phyloP scores from a whole-genome alignment of 768 basidiomycete genomes.

The Butyriboletus loyo region DNA sequence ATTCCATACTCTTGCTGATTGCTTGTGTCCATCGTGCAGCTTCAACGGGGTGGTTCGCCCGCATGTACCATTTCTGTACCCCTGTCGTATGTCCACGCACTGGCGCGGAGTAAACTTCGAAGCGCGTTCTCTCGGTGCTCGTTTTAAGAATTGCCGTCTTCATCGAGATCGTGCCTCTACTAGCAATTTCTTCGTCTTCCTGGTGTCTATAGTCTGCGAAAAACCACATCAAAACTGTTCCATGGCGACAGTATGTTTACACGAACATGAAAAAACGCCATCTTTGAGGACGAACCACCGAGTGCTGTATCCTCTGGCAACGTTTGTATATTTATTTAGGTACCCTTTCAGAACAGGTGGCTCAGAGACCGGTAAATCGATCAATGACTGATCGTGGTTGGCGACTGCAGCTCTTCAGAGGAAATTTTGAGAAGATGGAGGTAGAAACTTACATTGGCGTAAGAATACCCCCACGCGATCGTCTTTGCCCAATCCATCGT shows the following conservation, averaged over 20 bases:
- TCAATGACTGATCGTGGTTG: conserved; percentile 74
- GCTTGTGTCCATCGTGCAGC: conserved; percentile 84
- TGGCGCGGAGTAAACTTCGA: conserved; percentile 74
- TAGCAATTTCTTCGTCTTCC: conserved; percentile 83
- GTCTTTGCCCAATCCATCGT: conserved; percentile 70
- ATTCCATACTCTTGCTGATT: conserved; percentile 70
- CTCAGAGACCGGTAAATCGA: conserved; percentile 47
- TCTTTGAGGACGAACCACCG: conserved; percentile 91
- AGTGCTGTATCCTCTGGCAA: conserved; percentile 84
- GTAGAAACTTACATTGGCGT: conserved; percentile 63
- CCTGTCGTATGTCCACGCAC: conserved; percentile 43
- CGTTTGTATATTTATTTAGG: conserved; percentile 89
- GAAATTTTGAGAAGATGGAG: background rate
- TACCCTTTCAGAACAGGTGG: conserved; percentile 72
- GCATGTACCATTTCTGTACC: conserved; percentile 77
- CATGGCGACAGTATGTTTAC: background rate
- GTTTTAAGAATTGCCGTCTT: conserved; percentile 66
- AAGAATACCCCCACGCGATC: conserved; percentile 81
- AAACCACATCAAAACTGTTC: conserved; percentile 1
- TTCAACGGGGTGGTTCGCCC: conserved; percentile 85
- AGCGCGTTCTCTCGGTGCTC: conserved; percentile 61
- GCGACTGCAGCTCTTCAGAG: conserved; percentile 47
- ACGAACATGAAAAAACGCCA: conserved; percentile 81
- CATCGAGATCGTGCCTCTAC: conserved; percentile 87
- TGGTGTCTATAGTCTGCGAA: conserved; percentile 73